These are phyloP conservation scores for Syncephalastrum contaminatum DNA, from an alignment of 371 early-diverging fungal species.

Conservation along the genomic window DNA sequence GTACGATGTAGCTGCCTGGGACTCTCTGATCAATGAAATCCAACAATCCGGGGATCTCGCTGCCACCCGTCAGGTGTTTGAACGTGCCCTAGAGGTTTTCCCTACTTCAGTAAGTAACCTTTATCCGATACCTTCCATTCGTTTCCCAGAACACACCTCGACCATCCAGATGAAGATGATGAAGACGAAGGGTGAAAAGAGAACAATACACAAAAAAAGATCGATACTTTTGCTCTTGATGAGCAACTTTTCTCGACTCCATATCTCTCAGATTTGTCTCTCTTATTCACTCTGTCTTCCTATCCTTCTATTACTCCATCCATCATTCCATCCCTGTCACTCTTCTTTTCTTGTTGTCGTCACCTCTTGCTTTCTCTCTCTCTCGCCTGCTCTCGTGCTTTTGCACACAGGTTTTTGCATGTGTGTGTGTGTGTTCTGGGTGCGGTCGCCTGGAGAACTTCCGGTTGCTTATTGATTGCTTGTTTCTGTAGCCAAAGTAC, in stretches of 20 bases:
- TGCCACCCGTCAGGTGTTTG: slow-evolving; percentile 69
- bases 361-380: not conserved
- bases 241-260: too few species aligned
- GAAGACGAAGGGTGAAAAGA: not conserved
- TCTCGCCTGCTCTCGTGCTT: slow-evolving; percentile 1
- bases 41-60: slow-evolving; percentile 58
- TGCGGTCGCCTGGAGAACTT: not conserved
- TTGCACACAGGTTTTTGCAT: not conserved
- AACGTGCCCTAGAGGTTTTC: slow-evolving; percentile 73
- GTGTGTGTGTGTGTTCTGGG: not conserved
- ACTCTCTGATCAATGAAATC: slow-evolving; percentile 56
- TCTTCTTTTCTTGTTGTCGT: slow-evolving; percentile 7
- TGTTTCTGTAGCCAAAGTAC: slow-evolving; percentile 62
- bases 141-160: slow-evolving; percentile 6
- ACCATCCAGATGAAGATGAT: not conserved
- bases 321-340: not conserved
- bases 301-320: not conserved
- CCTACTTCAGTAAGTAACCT: slow-evolving; percentile 81
- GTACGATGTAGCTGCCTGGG: slow-evolving; percentile 78
- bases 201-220: not conserved
- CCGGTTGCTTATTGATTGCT: slow-evolving; percentile 1
- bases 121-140: slow-evolving; percentile 1
- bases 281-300: not conserved
- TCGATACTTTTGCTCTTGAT: too few species aligned
- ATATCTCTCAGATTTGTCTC: too few species aligned